Base-by-base conservation (phyloP, 2,329 filamentous ascomycete species). In the Sclerotiophoma versabilis region DNA sequence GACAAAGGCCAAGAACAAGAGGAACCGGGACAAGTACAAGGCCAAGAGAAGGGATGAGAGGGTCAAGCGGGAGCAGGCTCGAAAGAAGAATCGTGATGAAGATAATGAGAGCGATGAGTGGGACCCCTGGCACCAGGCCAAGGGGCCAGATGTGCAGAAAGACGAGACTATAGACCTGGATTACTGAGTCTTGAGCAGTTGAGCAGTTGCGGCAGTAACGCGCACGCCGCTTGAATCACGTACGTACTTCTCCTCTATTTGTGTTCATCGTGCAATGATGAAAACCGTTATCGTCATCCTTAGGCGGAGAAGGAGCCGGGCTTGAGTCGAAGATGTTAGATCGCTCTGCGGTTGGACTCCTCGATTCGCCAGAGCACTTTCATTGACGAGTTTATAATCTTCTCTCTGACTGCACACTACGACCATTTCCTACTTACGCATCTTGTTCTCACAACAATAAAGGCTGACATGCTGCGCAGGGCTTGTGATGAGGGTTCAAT, bases 271-370 rank as follows among this genome's bases (percentile, higher is more conserved):
- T 63, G 54, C 58, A 70, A 89, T 93, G 92, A 96, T 93, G 92
- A 95, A 87, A 92, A 81, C 75, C 76, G 79, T 83, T 92, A 93
- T 92, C 89, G 91, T 96, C 92, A 96, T 96, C 92, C 92, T 96
- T 96, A 96, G 91, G 82, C 92, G 84, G 87, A 96, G 68, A 66
- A 55, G 44, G 54, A 32, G 52, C 37, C 39, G 19, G 55, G 52
- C 60, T 67, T 66, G 65, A 69, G 65, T 60, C 50, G 54, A 51
- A 48, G 46, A 54, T 59, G 54, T 63, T 60, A 56, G 58, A 51
- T 51, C 49, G 54, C 55, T 61, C 38, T 60, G 66, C 58, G 32
- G 53, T 54, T 50, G 46, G 59, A 62, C 49, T 59, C 59, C 41
- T 59, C 45, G 56, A 66, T 57, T 68, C 63, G 61, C 60, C 38